Evolutionary conservation across 768 basidiomycete genomes (phyloP).

Genomic region (Sarcodon sp.): DNA sequence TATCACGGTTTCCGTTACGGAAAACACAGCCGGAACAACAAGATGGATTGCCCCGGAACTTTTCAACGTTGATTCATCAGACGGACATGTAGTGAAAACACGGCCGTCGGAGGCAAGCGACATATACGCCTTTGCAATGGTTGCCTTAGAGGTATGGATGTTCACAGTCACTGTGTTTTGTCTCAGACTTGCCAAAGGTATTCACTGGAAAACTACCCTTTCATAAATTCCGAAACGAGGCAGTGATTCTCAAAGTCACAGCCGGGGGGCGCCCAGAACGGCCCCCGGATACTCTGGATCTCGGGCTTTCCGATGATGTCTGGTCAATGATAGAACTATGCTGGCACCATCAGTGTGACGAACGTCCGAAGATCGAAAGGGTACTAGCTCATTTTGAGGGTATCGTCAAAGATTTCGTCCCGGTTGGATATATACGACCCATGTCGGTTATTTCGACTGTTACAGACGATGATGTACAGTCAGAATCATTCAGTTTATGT

Average conservation of each 20-base stretch:
- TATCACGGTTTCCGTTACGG: background rate
- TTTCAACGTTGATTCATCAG: background rate
- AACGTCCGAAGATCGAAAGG: background rate
- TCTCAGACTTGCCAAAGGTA: background rate
- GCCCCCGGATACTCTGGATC: background rate
- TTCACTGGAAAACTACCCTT: constrained; percentile 2
- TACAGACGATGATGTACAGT: too few relatives aligned
- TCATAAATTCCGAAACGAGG: background rate
- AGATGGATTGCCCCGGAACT: constrained; percentile 1
- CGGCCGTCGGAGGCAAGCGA: background rate
- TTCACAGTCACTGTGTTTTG: background rate
- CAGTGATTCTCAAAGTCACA: constrained; percentile 1
- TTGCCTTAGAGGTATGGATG: background rate
- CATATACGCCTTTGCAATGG: background rate
- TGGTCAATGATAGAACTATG: constrained; percentile 1
- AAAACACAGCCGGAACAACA: background rate
- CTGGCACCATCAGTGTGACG: background rate
- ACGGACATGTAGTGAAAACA: too few relatives aligned
- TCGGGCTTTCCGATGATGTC: constrained; percentile 2
- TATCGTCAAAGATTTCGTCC: too few relatives aligned
- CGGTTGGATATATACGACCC: too few relatives aligned
- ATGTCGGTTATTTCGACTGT: too few relatives aligned
- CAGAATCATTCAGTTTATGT: too few relatives aligned
- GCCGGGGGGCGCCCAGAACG: background rate
- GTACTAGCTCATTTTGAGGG: too few relatives aligned